These are phyloP conservation scores for Lactarius deliciosus DNA, from an alignment of 768 basidiomycete species.

Conservation along the genomic window DNA sequence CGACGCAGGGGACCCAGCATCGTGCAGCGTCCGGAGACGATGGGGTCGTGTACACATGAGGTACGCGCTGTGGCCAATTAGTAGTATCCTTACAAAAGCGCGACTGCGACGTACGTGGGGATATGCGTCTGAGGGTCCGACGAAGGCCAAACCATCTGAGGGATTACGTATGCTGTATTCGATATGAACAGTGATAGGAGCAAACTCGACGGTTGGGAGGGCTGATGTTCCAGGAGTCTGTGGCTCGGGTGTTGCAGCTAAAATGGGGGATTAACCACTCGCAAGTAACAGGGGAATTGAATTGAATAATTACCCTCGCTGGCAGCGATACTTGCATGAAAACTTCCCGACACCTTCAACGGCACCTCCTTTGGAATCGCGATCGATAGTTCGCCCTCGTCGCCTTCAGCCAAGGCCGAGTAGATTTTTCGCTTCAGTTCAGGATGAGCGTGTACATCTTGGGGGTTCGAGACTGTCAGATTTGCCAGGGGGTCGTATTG, in stretches of 20 bases:
- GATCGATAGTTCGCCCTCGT: constrained; percentile 94
- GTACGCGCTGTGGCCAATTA: constrained; percentile 64
- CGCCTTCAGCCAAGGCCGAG: constrained; percentile 84
- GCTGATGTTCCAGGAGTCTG: constrained; percentile 55
- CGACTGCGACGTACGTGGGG: constrained; percentile 64
- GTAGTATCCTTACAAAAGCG: neutral
- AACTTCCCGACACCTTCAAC: constrained; percentile 57
- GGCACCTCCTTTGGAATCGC: constrained; percentile 74
- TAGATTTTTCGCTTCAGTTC: constrained; percentile 93
- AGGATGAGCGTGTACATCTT: constrained; percentile 85
- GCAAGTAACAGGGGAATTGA: constrained; percentile 11
- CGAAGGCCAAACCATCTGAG: constrained; percentile 81
- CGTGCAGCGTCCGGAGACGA: constrained; percentile 89
- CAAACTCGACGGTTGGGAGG: constrained; percentile 47
- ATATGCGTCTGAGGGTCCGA: constrained; percentile 76
- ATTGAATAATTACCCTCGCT: constrained; percentile 51
- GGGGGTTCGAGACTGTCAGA: constrained; percentile 60
- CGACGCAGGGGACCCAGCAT: constrained; percentile 98
- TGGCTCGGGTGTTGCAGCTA: constrained; percentile 80
- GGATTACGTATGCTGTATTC: constrained; percentile 82
- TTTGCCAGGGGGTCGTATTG: constrained; percentile 74
- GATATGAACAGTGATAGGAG: constrained; percentile 73
- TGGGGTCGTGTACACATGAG: constrained; percentile 89
- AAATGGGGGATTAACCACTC: neutral
- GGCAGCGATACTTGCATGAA: constrained; percentile 43